Base-by-base conservation (phyloP, 495 filamentous ascomycete genomes). In the Xylaria sp. region DNA sequence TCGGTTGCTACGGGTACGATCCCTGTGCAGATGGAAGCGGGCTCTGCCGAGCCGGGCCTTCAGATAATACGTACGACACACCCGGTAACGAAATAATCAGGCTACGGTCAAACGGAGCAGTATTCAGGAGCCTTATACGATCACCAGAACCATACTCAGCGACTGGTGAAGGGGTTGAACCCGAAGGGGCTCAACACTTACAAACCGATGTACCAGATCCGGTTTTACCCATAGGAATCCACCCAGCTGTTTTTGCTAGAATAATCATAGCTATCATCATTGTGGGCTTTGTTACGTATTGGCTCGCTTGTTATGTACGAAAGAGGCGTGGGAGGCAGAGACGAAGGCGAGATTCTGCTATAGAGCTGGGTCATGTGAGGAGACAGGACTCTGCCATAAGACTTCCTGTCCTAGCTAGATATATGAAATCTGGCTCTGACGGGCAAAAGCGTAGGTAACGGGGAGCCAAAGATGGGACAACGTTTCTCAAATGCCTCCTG, bases 1-100 rank as follows among this genome's bases (percentile, higher is more conserved):
- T 41, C 55, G 19, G 53, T 14, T 68, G 31, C 64, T 72, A 65
- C 29, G 5, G 6, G n/a, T 35, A 65, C 26, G 35, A 71, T 31
- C 52, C 61, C 1, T 72, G 64, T 53, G 64, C 5, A 19, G 70
- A 62, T 53, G 63, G 70, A 41, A 62, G 50, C 5, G 41, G 48
- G n/a, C 5, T 40, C 14, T 62, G 55, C 63, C 35, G 14, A n/a
- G 19, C 21, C n/a, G n/a, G 15, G 2, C 6, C 29, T 8, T 7
- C 55, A 3, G 21, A 17, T 7, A 31, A 66, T 17, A 24, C 24
- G 11, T 57, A 68, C 55, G 21, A 55, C n/a, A 24, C 9, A 17
- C 21, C 12, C 31, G 17, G 29, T 24, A 1, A 17, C 6, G 29
- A 48, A 14, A 8, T 52, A 2, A 40, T 33, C 5, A 15, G 37